Conservation (phyloP, 768 basidiomycete genomes). For the Russula sp. region DNA sequence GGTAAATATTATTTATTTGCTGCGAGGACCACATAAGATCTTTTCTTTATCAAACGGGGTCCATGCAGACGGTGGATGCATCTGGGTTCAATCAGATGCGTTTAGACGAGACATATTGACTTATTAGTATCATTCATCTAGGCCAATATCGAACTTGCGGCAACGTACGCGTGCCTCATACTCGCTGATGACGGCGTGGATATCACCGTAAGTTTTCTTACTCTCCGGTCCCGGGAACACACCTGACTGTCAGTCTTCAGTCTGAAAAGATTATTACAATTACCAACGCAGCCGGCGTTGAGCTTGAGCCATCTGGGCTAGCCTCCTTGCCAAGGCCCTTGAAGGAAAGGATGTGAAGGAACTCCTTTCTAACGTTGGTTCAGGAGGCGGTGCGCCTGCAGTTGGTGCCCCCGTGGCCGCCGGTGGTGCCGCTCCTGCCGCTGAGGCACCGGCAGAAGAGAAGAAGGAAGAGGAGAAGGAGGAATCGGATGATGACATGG, state of each 20-base stretch:
- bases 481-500: slow-evolving; percentile 90
- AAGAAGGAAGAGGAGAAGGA: slow-evolving; percentile 87
- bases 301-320: slow-evolving; percentile 97
- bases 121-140: slow-evolving; percentile 27
- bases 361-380: slow-evolving; percentile 89
- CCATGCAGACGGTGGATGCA: slow-evolving; percentile 17
- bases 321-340: slow-evolving; percentile 94
- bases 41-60: background rate
- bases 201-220: slow-evolving; percentile 75
- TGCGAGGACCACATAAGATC: background rate
- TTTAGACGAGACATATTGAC: slow-evolving; percentile 4
- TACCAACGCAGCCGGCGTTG: slow-evolving; percentile 77
- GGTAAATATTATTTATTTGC: background rate
- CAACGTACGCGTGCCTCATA: slow-evolving; percentile 96
- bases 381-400: slow-evolving; percentile 85
- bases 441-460: slow-evolving; percentile 71
- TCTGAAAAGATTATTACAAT: slow-evolving; percentile 90
- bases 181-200: slow-evolving; percentile 96
- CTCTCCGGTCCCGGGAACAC: background rate
- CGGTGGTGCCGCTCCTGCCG: slow-evolving; percentile 58
- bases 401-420: slow-evolving; percentile 55
- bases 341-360: slow-evolving; percentile 98
- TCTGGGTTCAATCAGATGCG: slow-evolving; percentile 1
- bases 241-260: slow-evolving; percentile 42
- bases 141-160: slow-evolving; percentile 76